A percentile compares a stretch with the other conserved stretches of the same genome.
Evolutionary conservation across 352 stramenopile genomes (phyloP).

Genomic region (Globisporangium ultimum): DNA sequence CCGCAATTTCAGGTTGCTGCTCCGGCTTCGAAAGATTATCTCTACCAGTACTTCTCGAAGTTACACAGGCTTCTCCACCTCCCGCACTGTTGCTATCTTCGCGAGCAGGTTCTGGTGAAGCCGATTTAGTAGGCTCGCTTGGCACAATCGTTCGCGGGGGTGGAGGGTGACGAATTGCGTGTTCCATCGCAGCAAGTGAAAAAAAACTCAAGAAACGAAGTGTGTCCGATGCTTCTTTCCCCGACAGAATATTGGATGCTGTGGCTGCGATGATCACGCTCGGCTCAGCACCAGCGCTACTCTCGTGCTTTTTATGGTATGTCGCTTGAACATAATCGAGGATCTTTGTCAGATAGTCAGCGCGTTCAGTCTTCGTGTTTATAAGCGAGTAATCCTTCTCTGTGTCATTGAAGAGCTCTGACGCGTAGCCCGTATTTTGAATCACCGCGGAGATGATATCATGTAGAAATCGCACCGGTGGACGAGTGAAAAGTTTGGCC

Average conservation of each 20-base stretch:
- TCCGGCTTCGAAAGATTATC: too few relatives aligned
- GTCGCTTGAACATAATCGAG: conserved; percentile 67
- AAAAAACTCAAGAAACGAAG: conserved; percentile 77
- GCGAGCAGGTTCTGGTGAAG: background rate
- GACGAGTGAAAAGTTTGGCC: conserved; percentile 66
- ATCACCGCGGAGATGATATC: conserved; percentile 75
- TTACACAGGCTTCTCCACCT: background rate
- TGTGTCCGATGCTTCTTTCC: conserved; percentile 72
- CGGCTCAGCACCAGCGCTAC: conserved; percentile 1
- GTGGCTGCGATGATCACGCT: conserved; percentile 64
- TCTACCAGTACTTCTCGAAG: background rate
- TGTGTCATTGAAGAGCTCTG: conserved; percentile 34
- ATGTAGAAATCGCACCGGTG: conserved; percentile 79
- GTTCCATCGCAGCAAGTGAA: conserved; percentile 49
- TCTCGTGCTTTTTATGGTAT: conserved; percentile 32
- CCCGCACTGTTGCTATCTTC: background rate
- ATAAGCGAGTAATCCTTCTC: conserved; percentile 72
- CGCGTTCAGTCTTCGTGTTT: conserved; percentile 64
- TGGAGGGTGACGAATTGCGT: conserved; percentile 31
- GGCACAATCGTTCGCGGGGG: background rate
- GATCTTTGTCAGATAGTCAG: conserved; percentile 72
- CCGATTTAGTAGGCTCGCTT: too few relatives aligned
- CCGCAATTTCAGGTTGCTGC: background rate
- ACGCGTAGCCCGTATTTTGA: conserved; percentile 58
- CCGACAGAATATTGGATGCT: conserved; percentile 71